Conservation (phyloP, 139 green algal genomes). For the Eudorina sp. region DNA sequence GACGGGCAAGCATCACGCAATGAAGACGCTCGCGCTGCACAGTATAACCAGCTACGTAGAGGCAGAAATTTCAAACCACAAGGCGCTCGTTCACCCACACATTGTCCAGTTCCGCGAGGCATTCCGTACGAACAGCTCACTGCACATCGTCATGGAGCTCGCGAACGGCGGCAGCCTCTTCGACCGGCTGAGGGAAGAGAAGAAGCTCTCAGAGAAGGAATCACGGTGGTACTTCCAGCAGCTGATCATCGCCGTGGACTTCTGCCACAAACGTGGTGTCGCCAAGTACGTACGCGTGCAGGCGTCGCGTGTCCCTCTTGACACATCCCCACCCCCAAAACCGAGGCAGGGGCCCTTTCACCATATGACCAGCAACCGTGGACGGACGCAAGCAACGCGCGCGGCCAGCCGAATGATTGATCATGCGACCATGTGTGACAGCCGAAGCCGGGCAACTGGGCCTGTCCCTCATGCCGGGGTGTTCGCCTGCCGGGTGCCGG, state of each 20-base stretch:
- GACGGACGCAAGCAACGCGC: too few relatives aligned
- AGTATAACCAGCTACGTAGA: conserved; percentile 65
- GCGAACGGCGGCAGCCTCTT: conserved; percentile 93
- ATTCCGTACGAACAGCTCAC: conserved; percentile 70
- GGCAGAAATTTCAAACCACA: conserved; percentile 95
- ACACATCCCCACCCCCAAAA: too few relatives aligned
- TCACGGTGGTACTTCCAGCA: conserved; percentile 90
- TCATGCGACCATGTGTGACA: too few relatives aligned
- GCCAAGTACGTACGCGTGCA: too few relatives aligned
- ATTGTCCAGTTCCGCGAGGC: conserved; percentile 96
- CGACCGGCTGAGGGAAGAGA: conserved; percentile 85
- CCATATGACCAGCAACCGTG: too few relatives aligned
- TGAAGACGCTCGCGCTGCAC: conserved; percentile 49
- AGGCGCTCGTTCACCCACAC: conserved; percentile 92
- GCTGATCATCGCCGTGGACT: conserved; percentile 95
- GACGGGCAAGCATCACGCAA: conserved; percentile 71
- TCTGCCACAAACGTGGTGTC: conserved; percentile 81
- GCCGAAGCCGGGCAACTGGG: too few relatives aligned
- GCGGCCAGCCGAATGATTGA: too few relatives aligned
- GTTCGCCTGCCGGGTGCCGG: too few relatives aligned
- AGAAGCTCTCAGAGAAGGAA: conserved; percentile 90
- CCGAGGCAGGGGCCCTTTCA: too few relatives aligned
- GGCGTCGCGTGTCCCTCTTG: too few relatives aligned
- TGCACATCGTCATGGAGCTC: conserved; percentile 92
- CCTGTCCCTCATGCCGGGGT: too few relatives aligned